Conservation (phyloP, 495 filamentous ascomycete genomes). For the Hyaloscypha hepaticicola region DNA sequence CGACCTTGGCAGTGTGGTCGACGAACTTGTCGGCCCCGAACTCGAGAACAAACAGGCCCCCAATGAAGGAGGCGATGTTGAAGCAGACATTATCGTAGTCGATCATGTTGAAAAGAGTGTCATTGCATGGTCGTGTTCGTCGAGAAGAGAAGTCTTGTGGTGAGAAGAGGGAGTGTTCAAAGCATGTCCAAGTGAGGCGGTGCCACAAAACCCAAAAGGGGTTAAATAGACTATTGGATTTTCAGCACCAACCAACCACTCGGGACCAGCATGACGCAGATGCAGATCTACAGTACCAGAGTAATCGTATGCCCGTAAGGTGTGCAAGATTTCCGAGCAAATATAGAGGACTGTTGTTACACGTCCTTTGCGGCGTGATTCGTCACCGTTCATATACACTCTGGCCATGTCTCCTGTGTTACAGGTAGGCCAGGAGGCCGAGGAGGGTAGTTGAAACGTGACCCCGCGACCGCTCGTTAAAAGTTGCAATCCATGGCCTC, state of each 20-base stretch:
- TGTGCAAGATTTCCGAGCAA: no score
- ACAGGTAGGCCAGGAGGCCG: neutral
- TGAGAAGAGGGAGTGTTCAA: neutral
- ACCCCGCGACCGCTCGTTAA: neutral
- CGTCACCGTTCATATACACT: neutral
- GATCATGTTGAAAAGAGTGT: conserved; percentile 16
- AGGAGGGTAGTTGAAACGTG: neutral
- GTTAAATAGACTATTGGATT: neutral
- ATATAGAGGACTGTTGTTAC: no score
- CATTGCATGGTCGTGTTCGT: neutral
- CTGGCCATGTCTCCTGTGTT: neutral
- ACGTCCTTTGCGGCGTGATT: neutral
- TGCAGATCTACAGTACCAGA: neutral
- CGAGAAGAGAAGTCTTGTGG: neutral
- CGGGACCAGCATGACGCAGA: neutral
- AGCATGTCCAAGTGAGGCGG: neutral
- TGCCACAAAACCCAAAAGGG: neutral
- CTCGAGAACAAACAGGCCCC: conserved; percentile 44
- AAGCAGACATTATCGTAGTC: conserved; percentile 35
- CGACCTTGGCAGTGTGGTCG: conserved; percentile 52
- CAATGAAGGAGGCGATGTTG: conserved; percentile 39
- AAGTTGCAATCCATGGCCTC: neutral
- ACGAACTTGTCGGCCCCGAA: conserved; percentile 50
- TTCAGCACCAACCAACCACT: neutral
- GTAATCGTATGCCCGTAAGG: no score